A percentile compares a stretch with the other conserved stretches of the same genome.
Conservation (phyloP, 306 rosid species). For the Vigna angularis region DNA sequence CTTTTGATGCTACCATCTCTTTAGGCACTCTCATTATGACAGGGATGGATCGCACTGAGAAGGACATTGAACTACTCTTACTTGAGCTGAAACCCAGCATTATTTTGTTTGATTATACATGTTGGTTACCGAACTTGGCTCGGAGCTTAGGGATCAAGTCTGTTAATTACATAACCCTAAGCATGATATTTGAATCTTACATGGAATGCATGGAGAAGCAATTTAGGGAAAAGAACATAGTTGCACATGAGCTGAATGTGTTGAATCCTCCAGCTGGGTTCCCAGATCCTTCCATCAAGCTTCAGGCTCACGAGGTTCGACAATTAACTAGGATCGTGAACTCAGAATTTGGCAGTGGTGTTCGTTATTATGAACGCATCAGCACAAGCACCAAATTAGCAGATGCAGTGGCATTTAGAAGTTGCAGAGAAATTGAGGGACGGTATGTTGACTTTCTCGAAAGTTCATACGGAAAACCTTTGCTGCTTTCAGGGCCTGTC, state of each 20-base stretch:
- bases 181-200: background rate
- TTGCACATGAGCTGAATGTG: background rate
- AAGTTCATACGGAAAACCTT: background rate
- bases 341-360: background rate
- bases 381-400: background rate
- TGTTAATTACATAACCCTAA: background rate
- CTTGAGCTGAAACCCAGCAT: background rate
- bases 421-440: background rate
- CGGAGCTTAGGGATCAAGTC: conserved; percentile 1
- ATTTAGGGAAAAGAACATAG: background rate
- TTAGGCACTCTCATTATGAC: background rate
- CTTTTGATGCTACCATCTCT: background rate
- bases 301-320: conserved; percentile 9
- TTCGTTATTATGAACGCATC: background rate
- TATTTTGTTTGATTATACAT: background rate
- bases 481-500: background rate
- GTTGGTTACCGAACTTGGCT: background rate
- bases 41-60: background rate
- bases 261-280: background rate
- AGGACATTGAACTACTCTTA: background rate
- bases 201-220: background rate
- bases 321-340: background rate
- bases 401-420: background rate
- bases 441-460: background rate
- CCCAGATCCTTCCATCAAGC: conserved; percentile 5